A percentile compares a stretch with the other conserved stretches of the same genome.
Conservation (phyloP, 345 rosid genomes). For the Carallia brachiata region DNA sequence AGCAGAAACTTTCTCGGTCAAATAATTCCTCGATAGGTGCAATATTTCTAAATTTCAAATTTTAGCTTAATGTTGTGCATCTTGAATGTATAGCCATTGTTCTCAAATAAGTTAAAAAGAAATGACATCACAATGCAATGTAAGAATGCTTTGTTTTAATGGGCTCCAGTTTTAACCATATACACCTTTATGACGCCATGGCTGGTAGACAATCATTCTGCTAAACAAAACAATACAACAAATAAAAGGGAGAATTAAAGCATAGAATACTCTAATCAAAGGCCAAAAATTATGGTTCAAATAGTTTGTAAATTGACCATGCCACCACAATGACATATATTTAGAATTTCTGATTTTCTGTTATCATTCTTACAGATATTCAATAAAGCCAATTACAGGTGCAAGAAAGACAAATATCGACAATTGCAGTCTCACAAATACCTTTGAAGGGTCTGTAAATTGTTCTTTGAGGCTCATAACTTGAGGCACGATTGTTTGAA, state of each 20-base stretch:
- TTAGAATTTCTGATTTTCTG: not conserved
- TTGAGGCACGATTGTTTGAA: constrained; percentile 91
- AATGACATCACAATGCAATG: too few species aligned
- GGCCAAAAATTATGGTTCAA: too few species aligned
- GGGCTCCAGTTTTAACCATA: not conserved
- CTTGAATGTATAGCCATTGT: too few species aligned
- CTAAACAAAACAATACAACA: not conserved
- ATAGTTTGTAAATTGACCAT: too few species aligned
- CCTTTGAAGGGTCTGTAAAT: constrained; percentile 87
- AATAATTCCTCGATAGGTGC: too few species aligned
- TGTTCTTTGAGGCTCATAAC: constrained; percentile 80
- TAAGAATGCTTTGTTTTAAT: too few species aligned
- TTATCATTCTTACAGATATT: not conserved
- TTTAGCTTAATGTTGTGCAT: too few species aligned
- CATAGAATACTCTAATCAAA: not conserved
- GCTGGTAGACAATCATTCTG: not conserved
- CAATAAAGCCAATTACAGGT: not conserved
- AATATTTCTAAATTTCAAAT: too few species aligned
- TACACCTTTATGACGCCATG: not conserved
- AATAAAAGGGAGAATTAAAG: not conserved
- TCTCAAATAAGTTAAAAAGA: too few species aligned
- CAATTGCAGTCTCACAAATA: constrained; percentile 24
- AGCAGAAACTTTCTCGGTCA: too few species aligned
- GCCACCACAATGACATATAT: too few species aligned
- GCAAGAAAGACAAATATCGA: not conserved